Base-by-base conservation (phyloP, 345 rosid genomes). In the Geranium rotundifolium region DNA sequence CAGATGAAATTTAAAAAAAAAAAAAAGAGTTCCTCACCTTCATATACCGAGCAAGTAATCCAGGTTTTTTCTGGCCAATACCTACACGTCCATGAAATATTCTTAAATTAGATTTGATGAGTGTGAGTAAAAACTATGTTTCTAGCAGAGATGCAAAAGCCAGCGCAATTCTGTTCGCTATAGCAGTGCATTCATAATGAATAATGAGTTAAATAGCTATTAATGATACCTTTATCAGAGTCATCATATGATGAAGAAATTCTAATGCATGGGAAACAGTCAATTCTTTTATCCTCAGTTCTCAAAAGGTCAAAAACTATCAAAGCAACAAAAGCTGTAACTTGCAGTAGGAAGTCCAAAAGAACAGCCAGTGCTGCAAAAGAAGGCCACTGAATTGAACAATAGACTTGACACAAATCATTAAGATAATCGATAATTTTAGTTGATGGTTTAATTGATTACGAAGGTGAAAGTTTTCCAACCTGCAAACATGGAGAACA, bases 401-500 rank as follows among this genome's bases (percentile, higher is more conserved):
- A 19, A 27, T 57, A 64, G 52, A 64, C 62, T 55, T 50, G 54
- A 29, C 6, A 34, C 41, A 4, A 5, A 39, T 19, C 37, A 19
- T 37, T 57, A 63, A 0, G 17, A 71, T 34, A 58, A 17, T 46
- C 15, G 56, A 61, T 41, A 29, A 8, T 29, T 56, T 52, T 13
- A 23, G 34, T 27, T 17, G n/a, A 27, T 49, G 46, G 50, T 5
- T 18, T 5, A 46, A 56, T 59, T 50, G 19, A 39, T n/a, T 59
- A 27, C 66, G 64, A 65, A 34, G 23, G 52, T 31, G 54, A 29
- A 39, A 20, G 63, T 37, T 18, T 56, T 66, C 81, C 70, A 4
- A 92, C 98, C 97, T 73, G 98, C 98, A 76, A 92, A 92, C 97
- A 92, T 87, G 70, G 98, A 92, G 79, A 92, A 92, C 5, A 92